phyloP scores from a whole-genome alignment of 208 protist genomes.

The Trypanosoma lewisi region DNA sequence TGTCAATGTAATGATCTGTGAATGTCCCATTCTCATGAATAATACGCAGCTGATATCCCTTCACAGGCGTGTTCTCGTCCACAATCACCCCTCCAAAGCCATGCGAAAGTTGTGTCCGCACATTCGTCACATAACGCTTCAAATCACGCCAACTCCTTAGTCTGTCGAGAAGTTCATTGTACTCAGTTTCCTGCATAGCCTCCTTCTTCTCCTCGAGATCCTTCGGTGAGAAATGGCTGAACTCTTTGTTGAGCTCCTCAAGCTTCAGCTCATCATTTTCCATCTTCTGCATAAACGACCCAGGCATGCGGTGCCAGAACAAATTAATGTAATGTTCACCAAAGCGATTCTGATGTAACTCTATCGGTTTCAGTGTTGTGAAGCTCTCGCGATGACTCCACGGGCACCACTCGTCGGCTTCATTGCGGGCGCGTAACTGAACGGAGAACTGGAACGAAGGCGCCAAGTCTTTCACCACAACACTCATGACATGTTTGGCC shows the following conservation, averaged over 20 bases:
- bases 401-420: conserved; percentile 69
- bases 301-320: conserved; percentile 76
- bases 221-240: conserved; percentile 50
- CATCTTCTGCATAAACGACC: conserved; percentile 19
- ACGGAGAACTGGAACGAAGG: conserved; percentile 42
- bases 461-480: conserved; percentile 34
- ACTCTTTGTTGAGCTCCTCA: conserved; percentile 58
- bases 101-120: conserved; percentile 34
- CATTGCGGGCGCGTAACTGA: conserved; percentile 54
- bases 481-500: conserved; percentile 9
- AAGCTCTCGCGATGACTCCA: conserved; percentile 60
- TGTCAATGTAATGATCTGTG: conserved; percentile 42
- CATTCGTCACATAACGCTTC: conserved; percentile 28
- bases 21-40: conserved; percentile 66
- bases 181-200: conserved; percentile 39
- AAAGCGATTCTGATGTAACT: conserved; percentile 80
- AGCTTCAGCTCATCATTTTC: conserved; percentile 38
- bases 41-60: conserved; percentile 74
- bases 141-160: conserved; percentile 47
- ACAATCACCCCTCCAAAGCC: conserved; percentile 53
- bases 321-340: conserved; percentile 92
- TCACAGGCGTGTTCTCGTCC: conserved; percentile 53
- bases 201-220: conserved; percentile 58
- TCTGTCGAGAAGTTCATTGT: conserved; percentile 37
- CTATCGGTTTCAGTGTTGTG: conserved; percentile 62